Base-by-base conservation (phyloP, 169 alveolate species). In the Amoebophrya sp. region DNA sequence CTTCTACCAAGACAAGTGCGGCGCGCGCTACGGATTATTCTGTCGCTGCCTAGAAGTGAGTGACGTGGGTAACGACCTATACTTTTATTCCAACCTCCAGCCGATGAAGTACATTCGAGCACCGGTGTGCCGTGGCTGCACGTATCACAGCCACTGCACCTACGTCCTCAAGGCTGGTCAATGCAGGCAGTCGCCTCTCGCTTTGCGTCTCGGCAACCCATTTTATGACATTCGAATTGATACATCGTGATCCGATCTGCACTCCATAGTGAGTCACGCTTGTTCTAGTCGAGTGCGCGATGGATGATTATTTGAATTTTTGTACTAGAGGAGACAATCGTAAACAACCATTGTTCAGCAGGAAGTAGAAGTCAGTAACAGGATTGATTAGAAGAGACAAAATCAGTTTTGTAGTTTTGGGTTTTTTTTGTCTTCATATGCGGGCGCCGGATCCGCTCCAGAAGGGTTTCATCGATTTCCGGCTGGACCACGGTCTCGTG, bases 91-190 rank as follows among this genome's bases (percentile, higher is more conserved):
- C 34, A 14, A 54, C 0, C 23, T 41, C 24, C 91, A 41, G 41
- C 65, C 41, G 53, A 3, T 89, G 76, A 41, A 39, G 36, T 89
- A 89, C 40, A 41, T 40, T 40, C 23, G 76, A 76, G 77, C 40
- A 40, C 41, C 91, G 77, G 91, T 89, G 76, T 89, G 91, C 76
- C 54, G 91, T 10, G 91, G 91, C 39, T 89, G 91, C 65, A 89
- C 40, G n/a, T 89, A 36, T 38, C 77, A 89, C 76, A 36, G 38
- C 36, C 91, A 89, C 34, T 89, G 91, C 41, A 54, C 77, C 6
- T 89, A 29, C 76, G 65, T 89, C 39, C 41, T 40, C 12, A 89
- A 89, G 33, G 91, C 91, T 0, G 91, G 91, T 18, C 29, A 24
- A 41, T 89, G 91, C 38, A n/a, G 91, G 29, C 40, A 33, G 76